Base-by-base conservation (phyloP, 768 basidiomycete genomes). In the Astraeus odoratus region DNA sequence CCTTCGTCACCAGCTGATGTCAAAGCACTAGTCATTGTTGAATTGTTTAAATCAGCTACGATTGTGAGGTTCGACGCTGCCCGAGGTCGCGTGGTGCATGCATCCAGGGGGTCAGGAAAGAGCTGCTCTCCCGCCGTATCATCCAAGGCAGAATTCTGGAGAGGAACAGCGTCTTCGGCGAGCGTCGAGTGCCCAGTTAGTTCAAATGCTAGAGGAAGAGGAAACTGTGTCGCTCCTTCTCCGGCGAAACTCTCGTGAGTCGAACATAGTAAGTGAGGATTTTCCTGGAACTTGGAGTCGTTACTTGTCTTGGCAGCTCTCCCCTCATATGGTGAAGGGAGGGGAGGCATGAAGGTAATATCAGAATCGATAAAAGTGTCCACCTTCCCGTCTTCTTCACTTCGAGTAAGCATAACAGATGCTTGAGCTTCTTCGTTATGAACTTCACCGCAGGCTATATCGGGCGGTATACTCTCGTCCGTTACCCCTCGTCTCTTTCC, bases 141-240 rank as follows among this genome's bases (percentile, higher is more conserved):
- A 18, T 25, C 18, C 15, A 15, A 9, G 10, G 35, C 8, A 16
- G 35, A 6, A 29, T 1, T 37, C 25, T 39, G 40, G 7, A 39
- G 31, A 13, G 19, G 12, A 23, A 41, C 19, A 13, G 34, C 42
- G 24, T 43, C 48, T 20, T n/a, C 26, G 29, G 9, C 8, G 8
- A 49, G 31, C 4, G 44, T 22, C 5, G 52, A 40, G 13, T 45
- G 20, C 1, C 23, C 45, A 9, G 40, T 37, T 22, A 41, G 19
- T 22, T 52, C 56, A 25, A 49, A 44, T 10, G 43, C 39, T 18
- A 47, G 49, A 34, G 55, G 53, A 10, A 55, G 49, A 29, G 60
- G 58, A 47, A 53, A 58, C 18, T 58, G 56, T 30, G 51, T n/a
- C 15, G 24, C 51, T 29, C 36, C 51, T 7, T 22, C 29, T 6